Percentiles rank a stretch among this genome's conserved stretches.
phyloP scores from a whole-genome alignment of 768 basidiomycete genomes.

The Hygrophoropsis aurantiaca region DNA sequence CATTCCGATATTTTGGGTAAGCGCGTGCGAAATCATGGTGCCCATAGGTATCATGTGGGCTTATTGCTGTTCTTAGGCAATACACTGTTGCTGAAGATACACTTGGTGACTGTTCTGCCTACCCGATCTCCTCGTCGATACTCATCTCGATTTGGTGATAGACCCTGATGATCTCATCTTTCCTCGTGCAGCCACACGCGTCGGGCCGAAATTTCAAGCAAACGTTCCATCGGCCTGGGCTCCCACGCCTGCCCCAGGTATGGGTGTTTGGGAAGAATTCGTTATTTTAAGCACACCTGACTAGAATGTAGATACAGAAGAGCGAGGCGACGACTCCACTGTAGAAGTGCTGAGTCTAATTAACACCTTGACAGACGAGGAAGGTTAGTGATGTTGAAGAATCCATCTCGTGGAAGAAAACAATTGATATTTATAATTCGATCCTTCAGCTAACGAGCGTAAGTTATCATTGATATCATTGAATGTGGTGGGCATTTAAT shows the following conservation, averaged over 20 bases:
- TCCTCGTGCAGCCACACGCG: conserved; percentile 88
- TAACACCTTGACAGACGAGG: conserved; percentile 60
- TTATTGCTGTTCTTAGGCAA: conserved; percentile 47
- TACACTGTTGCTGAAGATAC: conserved; percentile 93
- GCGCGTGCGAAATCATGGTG: conserved; percentile 26
- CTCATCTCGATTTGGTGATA: conserved; percentile 36
- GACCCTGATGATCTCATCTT: conserved; percentile 98
- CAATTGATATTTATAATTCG: conserved; percentile 10
- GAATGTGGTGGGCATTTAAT: conserved; percentile 2
- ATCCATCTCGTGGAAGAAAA: conserved; percentile 12
- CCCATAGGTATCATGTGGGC: conserved; percentile 4
- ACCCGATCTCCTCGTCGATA: conserved; percentile 5
- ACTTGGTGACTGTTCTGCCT: conserved; percentile 53
- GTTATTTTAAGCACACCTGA: conserved; percentile 1
- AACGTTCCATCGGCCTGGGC: conserved; percentile 42
- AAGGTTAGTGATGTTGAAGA: conserved; percentile 50
- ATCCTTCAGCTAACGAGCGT: conserved; percentile 56
- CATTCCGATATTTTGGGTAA: conserved; percentile 96
- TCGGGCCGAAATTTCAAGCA: conserved; percentile 85
- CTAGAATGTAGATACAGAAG: conserved; percentile 36
- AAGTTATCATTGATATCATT: conserved; percentile 20
- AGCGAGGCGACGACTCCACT: conserved; percentile 70
- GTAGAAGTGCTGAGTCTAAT: conserved; percentile 70
- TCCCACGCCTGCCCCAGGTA: conserved; percentile 40
- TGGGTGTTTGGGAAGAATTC: not conserved